Evolutionary conservation across 2,329 filamentous ascomycete genomes (phyloP), one percentile per base, ranked within the genome.

Genomic region (Paramyrothecium roridum): DNA sequence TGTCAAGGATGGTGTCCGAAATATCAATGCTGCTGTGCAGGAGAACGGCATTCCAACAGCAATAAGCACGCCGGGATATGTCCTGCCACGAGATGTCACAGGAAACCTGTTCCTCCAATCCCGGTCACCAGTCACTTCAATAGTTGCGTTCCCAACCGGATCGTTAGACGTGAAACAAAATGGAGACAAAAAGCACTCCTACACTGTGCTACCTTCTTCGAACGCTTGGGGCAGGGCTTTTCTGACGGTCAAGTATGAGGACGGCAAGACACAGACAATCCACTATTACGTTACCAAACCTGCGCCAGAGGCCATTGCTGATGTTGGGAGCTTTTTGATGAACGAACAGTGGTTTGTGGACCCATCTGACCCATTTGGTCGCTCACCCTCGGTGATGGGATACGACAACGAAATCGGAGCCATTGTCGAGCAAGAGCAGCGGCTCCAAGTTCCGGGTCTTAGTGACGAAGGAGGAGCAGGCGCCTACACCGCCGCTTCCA

Each of bases 401-500:
- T 86, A 84, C 57, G 82, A 86, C 61, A 78, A 69, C 63, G 82
- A 76, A 66, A 75, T 59, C 3, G 65, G 66, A 6, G 59, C 69
- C 8, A 72, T 74, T 21, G 77, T 81, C 3, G 65, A 69, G 23
- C 78, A 80, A 52, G 77, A 81, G 33, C 55, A 71, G 1, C 74
- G 83, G 1, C 81, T 77, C 8, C 86, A 83, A 82, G 78, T 85
- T 6, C 76, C 82, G 1, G 83, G 83, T 0, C 71, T 86, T 1
- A 84, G 81, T 54, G 83, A 86, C 55, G 83, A 86, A 66, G 83
- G 74, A 1, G 83, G 83, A 1, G 79, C 80, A 0, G 82, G 82
- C 1, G 77, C 81, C 0, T 85, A 78, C 57, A 73, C 85, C 1
- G 80, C 82, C 0, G 78, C 80, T 0, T 69, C 76, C 2, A 76